A percentile compares a stretch with the other conserved stretches of the same genome.
These are phyloP conservation scores for Populus deltoides DNA, from an alignment of 345 rosid genomes.

Conservation along the genomic window DNA sequence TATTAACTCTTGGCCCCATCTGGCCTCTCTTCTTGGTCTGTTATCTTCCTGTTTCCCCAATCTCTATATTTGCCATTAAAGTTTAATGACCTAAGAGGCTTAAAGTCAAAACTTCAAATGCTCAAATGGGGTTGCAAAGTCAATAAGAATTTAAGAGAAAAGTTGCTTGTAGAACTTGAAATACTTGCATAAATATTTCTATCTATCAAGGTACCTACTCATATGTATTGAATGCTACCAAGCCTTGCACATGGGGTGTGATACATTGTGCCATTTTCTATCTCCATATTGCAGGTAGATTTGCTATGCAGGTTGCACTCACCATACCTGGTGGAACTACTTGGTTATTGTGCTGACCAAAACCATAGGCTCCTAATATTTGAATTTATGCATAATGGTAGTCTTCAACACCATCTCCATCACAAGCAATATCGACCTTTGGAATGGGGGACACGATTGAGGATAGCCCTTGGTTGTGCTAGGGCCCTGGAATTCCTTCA, in stretches of 20 bases:
- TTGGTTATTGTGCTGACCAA: constrained; percentile 95
- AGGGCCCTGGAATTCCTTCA: constrained; percentile 83
- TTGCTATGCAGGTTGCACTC: constrained; percentile 74
- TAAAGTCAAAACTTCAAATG: not conserved
- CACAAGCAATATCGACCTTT: constrained; percentile 37
- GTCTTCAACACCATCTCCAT: constrained; percentile 62
- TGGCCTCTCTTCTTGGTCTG: constrained; percentile 2
- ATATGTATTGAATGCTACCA: not conserved
- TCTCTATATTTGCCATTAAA: not conserved
- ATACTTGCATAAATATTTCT: not conserved
- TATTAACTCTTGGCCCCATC: constrained; percentile 23
- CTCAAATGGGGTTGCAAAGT: not conserved
- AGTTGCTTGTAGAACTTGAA: not conserved
- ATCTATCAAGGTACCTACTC: not conserved
- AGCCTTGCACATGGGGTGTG: constrained; percentile 30
- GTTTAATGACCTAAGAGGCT: not conserved
- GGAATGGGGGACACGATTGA: constrained; percentile 72
- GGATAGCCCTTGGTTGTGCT: constrained; percentile 83
- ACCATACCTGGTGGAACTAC: constrained; percentile 74
- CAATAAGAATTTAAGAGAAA: not conserved
- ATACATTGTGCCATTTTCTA: not conserved
- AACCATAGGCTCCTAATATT: constrained; percentile 68
- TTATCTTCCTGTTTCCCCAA: not conserved
- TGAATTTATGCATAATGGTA: constrained; percentile 75
- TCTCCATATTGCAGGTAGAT: constrained; percentile 63